These are phyloP conservation scores for Dictyostelium citrinum DNA, from an alignment of 78 protist genomes.

Conservation along the genomic window DNA sequence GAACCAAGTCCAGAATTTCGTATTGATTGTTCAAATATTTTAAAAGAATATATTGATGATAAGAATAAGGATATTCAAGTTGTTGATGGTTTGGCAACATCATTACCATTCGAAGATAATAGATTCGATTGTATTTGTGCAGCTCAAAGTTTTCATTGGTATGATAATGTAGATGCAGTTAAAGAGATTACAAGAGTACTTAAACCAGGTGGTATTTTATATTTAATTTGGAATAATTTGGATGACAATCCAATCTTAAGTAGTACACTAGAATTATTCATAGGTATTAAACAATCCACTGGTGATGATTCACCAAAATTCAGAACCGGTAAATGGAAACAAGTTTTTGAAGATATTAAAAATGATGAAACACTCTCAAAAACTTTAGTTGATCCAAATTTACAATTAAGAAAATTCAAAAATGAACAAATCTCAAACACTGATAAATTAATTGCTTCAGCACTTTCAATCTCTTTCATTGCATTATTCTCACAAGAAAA, in stretches of 20 bases:
- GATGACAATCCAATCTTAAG: neutral
- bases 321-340: neutral
- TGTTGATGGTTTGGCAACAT: constrained; percentile 19
- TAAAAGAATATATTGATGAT: neutral
- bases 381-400: neutral
- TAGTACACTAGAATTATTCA: neutral
- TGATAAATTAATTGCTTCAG: neutral
- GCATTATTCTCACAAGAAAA: neutral
- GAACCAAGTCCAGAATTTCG: constrained; percentile 61
- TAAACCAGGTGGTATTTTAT: constrained; percentile 8
- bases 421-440: neutral
- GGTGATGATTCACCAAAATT: neutral
- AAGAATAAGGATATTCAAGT: neutral
- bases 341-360: neutral
- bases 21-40: constrained; percentile 5
- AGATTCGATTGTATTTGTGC: neutral
- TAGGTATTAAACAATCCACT: neutral
- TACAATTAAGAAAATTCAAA: neutral
- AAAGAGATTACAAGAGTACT: constrained; percentile 40
- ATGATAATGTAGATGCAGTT: neutral
- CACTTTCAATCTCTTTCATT: neutral
- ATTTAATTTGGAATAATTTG: constrained; percentile 5
- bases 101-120: constrained; percentile 8
- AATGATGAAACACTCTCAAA: neutral
- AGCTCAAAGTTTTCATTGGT: constrained; percentile 65